Conservation (phyloP, 2,329 filamentous ascomycete genomes). For the Fusarium scirpi region DNA sequence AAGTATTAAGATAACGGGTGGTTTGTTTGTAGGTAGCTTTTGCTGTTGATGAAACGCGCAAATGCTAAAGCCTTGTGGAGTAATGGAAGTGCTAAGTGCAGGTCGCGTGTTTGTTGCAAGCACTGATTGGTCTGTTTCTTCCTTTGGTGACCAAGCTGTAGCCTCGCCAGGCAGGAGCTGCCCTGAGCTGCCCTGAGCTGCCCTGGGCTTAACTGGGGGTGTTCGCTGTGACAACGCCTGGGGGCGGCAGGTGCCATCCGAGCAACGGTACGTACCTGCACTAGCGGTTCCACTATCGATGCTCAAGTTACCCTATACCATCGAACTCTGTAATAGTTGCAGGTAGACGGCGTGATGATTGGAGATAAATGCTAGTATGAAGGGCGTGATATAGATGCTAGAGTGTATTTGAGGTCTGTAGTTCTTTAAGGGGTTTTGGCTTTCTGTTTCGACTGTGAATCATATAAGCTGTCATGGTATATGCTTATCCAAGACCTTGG, state of each 20-base stretch:
- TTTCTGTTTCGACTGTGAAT: background rate
- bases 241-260: conserved; percentile 20
- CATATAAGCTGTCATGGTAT: background rate
- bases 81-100: conserved; percentile 10
- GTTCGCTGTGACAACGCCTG: conserved; percentile 11
- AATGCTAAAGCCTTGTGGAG: conserved; percentile 40
- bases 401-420: background rate
- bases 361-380: background rate
- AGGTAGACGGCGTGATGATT: background rate
- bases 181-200: conserved; percentile 9
- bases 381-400: background rate
- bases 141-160: conserved; percentile 6
- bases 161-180: conserved; percentile 23
- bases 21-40: conserved; percentile 18
- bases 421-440: background rate
- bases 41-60: conserved; percentile 26
- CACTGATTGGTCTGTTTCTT: conserved; percentile 25
- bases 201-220: background rate
- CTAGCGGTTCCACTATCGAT: background rate
- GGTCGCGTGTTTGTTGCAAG: conserved; percentile 32
- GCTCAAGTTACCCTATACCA: conserved; percentile 7
- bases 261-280: conserved; percentile 10
- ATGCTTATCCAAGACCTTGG: too few species aligned
- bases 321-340: background rate
- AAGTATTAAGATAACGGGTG: conserved; percentile 6